Evolutionary conservation across 2,329 filamentous ascomycete species (phyloP).

Genomic region (Ophiocordyceps robertsii): DNA sequence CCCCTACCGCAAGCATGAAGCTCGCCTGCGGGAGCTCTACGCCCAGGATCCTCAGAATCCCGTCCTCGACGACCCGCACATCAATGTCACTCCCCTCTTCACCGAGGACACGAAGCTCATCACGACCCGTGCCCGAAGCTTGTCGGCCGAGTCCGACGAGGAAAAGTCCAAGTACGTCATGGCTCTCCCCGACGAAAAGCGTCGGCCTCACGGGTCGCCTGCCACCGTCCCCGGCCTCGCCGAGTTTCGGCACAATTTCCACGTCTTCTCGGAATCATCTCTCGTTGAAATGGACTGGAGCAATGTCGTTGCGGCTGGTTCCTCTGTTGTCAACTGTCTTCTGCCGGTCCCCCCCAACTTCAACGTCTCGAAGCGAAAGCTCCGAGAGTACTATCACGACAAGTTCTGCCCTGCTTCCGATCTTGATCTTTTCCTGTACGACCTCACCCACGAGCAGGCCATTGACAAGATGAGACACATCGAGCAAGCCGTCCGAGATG

Average conservation of each 20-base stretch:
- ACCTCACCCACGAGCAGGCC: conserved; percentile 61
- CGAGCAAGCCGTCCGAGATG: conserved; percentile 60
- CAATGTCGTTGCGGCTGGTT: conserved; percentile 72
- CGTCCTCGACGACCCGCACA: conserved; percentile 37
- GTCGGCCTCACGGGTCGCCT: conserved; percentile 47
- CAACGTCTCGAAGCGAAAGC: conserved; percentile 45
- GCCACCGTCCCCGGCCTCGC: conserved; percentile 54
- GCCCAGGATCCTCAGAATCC: conserved; percentile 53
- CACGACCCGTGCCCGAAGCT: conserved; percentile 47
- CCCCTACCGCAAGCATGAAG: conserved; percentile 57
- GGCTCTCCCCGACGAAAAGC: conserved; percentile 46
- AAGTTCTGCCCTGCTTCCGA: conserved; percentile 72
- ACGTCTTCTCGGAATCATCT: conserved; percentile 67
- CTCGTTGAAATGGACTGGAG: conserved; percentile 66
- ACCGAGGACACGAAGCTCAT: conserved; percentile 39
- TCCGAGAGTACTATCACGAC: conserved; percentile 69
- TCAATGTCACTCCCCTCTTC: conserved; percentile 58
- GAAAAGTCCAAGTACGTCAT: conserved; percentile 58
- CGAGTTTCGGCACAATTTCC: conserved; percentile 69
- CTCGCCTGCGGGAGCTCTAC: conserved; percentile 50
- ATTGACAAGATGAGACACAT: conserved; percentile 77
- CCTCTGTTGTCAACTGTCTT: conserved; percentile 66
- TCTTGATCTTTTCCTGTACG: conserved; percentile 78
- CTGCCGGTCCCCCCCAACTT: conserved; percentile 54
- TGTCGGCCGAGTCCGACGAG: conserved; percentile 41